Conservation (phyloP, 2,329 filamentous ascomycete genomes). For the Cephalotrichum gorgonifer region DNA sequence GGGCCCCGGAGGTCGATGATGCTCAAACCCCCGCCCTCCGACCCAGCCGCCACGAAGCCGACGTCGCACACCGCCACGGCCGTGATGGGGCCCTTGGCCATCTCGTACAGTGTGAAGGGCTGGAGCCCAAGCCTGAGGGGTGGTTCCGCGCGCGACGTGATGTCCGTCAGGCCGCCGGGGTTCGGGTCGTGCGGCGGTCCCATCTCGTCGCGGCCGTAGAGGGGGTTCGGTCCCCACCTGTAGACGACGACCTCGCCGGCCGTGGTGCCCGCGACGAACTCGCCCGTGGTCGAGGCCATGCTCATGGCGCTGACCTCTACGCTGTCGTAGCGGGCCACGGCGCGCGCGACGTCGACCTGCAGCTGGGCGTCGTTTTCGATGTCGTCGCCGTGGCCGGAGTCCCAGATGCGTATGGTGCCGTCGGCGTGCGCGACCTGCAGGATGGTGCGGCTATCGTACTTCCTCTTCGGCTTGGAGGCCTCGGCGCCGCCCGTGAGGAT, state of each 20-base stretch:
- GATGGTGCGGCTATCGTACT: slow-evolving; percentile 75
- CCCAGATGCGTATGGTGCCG: slow-evolving; percentile 86
- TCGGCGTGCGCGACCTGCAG: slow-evolving; percentile 84
- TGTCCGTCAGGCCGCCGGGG: slow-evolving; percentile 63
- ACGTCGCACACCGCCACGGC: slow-evolving; percentile 80
- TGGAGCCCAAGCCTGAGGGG: slow-evolving; percentile 69
- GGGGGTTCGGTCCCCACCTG: slow-evolving; percentile 74
- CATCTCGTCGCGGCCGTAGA: slow-evolving; percentile 56
- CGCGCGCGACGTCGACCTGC: slow-evolving; percentile 78
- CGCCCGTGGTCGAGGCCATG: slow-evolving; percentile 69
- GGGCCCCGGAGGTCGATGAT: slow-evolving; percentile 86
- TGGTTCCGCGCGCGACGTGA: slow-evolving; percentile 61
- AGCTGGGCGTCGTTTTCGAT: slow-evolving; percentile 76
- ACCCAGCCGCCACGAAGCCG: slow-evolving; percentile 82
- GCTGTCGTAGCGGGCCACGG: slow-evolving; percentile 67
- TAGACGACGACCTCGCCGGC: slow-evolving; percentile 83
- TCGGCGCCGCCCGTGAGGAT: slow-evolving; percentile 73
- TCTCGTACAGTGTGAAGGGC: slow-evolving; percentile 71
- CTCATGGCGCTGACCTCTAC: slow-evolving; percentile 71
- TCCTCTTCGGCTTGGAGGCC: slow-evolving; percentile 56
- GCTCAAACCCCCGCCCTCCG: slow-evolving; percentile 68
- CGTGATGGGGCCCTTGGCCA: slow-evolving; percentile 72
- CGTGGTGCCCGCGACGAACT: slow-evolving; percentile 71
- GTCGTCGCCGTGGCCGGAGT: slow-evolving; percentile 82
- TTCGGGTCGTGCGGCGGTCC: slow-evolving; percentile 40